Evolutionary conservation across 352 stramenopile species (phyloP), one percentile per base, ranked within the genome.

Genomic region (Phytophthora chlamydospora): DNA sequence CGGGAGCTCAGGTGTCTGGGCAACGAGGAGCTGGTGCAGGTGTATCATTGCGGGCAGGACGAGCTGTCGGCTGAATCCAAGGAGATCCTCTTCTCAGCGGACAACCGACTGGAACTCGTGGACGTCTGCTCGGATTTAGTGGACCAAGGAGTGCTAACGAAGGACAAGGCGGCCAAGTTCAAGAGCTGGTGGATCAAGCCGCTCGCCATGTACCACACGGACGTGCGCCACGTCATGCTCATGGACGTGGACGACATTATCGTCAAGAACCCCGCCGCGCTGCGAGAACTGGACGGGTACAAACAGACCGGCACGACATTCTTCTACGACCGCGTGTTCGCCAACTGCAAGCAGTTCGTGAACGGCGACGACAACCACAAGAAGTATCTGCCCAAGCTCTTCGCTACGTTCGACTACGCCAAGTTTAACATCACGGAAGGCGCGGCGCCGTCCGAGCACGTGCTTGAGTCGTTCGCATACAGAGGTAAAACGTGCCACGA

Each of bases 241-340:
- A 68, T 64, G 60, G 60, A 68, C 21, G 60, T 68, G 32, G 60
- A 68, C 17, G 60, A 68, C 36, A 68, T 68, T 50, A 45, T 68
- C 7, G 31, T 68, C 4, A 68, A 68, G 14, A 27, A 68, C 35
- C 60, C 53, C 2, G 39, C 53, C 11, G 40, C 19, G 10, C 21
- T 68, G 17, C 45, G 60, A 0, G 45, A 68, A 7, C 14, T 57
- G 4, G 47, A 63, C 4, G 53, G 33, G 0, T 68, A 68, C 17
- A 68, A 64, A 8, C 13, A 57, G 13, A 68, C 60, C 6, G 60
- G 60, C 11, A 68, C 60, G 13, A 40, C 45, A 8, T 64, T 68
- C 40, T 68, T 68, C 29, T 68, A 84, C 66, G 79, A 91, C 52
- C 81, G 75, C 21, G 75, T 88, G 27, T 71, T 80, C 51, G 47